Conservation (phyloP, 2,329 filamentous ascomycete genomes). For the Zelopaecilomyces penicillatus region DNA sequence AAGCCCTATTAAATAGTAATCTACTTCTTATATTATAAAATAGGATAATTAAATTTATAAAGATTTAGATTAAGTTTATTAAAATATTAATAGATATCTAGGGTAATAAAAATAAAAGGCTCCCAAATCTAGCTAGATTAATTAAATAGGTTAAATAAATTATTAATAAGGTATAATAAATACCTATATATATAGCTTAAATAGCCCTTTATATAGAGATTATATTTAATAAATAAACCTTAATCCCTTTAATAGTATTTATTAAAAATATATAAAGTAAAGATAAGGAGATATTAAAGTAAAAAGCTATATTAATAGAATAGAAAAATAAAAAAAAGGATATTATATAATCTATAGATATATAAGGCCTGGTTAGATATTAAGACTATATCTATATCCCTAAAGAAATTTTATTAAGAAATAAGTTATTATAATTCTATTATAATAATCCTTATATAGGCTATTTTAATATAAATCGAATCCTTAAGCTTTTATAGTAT, state of each 20-base stretch:
- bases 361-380: background rate
- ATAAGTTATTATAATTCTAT: background rate
- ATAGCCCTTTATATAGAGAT: too few relatives aligned
- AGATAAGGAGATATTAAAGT: too few relatives aligned
- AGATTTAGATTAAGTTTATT: too few relatives aligned
- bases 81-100: too few relatives aligned
- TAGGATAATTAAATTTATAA: too few relatives aligned
- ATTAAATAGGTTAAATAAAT: too few relatives aligned
- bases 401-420: background rate
- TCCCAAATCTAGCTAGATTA: too few relatives aligned
- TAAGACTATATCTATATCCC: background rate
- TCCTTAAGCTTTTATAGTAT: background rate
- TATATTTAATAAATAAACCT: conserved; percentile 1
- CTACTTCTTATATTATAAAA: too few relatives aligned
- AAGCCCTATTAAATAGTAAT: too few relatives aligned
- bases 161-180: too few relatives aligned
- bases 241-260: conserved; percentile 3
- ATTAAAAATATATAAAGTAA: conserved; percentile 2
- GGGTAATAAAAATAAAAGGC: too few relatives aligned
- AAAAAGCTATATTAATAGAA: conserved; percentile 5
- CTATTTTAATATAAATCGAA: conserved; percentile 1
- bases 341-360: background rate
- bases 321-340: background rate
- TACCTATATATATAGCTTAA: too few relatives aligned
- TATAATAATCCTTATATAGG: conserved; percentile 5